Conservation (phyloP, 768 basidiomycete genomes). For the Gymnopilus junonius region DNA sequence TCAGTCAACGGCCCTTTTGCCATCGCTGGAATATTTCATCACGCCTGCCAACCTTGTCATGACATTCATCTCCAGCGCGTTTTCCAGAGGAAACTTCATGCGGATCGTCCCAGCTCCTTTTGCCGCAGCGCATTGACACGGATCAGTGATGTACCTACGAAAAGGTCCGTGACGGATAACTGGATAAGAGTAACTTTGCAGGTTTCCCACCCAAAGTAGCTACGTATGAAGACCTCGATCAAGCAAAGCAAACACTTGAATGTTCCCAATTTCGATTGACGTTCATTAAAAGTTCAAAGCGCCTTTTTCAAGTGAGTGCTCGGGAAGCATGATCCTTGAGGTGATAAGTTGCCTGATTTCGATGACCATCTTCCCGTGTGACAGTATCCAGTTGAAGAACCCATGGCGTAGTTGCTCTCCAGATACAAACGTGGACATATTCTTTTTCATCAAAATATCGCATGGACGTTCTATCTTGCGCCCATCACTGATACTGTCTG, state of each 20-base stretch:
- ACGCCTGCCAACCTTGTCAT: neutral
- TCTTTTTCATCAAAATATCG: neutral
- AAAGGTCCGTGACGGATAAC: neutral
- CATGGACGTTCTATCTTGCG: no score
- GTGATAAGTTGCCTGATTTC: neutral
- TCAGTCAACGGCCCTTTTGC: neutral
- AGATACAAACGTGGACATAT: no score
- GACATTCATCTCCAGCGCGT: neutral
- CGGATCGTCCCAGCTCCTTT: neutral
- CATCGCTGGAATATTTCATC: neutral
- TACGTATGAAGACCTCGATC: no score
- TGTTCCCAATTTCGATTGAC: no score
- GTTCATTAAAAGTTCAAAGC: no score
- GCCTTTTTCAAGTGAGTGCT: no score
- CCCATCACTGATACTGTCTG: no score
- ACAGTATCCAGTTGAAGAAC: no score
- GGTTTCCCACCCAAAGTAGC: no score
- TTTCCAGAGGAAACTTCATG: neutral
- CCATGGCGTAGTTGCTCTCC: no score
- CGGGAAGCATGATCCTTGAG: neutral
- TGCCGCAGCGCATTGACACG: neutral
- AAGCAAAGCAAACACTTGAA: no score
- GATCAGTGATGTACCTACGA: neutral
- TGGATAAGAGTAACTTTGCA: no score
- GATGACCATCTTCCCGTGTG: neutral